Base-by-base conservation (phyloP, 371 early-diverging fungal genomes). In the Mucor irregularis region DNA sequence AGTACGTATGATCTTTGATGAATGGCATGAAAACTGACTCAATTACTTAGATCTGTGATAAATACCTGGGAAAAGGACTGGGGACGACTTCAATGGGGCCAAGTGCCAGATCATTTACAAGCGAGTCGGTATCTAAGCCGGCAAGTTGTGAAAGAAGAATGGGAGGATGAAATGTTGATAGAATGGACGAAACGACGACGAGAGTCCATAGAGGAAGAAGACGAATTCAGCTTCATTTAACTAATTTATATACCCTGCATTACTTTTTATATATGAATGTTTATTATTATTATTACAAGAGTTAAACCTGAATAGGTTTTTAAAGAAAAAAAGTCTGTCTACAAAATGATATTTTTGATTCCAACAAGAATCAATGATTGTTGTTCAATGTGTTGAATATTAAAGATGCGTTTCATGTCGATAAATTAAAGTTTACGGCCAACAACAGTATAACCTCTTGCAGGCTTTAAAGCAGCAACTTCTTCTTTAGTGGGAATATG, bases 361-460 rank as follows among this genome's bases (percentile, higher is more conserved):
- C 35, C 11, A 34, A 34, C 4, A 14, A 14, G 11, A 9, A 11
- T 34, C 13, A 4, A 4, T 34, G n/a, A n/a, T n/a, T n/a, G n/a
- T n/a, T n/a, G n/a, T n/a, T n/a, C n/a, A n/a, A n/a, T n/a, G 35
- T 3, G 35, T 3, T 10, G 0, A 34, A 5, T 14, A 42, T 13
- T 21, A 17, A 5, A 24, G 9, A 42, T 42, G 4, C 22, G 24
- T 21, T 9, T 46, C 17, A n/a, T 55, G n/a, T n/a, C n/a, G n/a
- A n/a, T n/a, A n/a, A n/a, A n/a, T 57, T 73, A 76, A 14, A 76
- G 49, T 65, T 72, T 73, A 58, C 64, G 71, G 48, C 80, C 82
- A 47, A 83, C 71, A 40, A 85, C 80, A 53, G 78, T 74, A 67
- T 81, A 85, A 38, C 85, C 85, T 68, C 69, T 79, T 51, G 59